Evolutionary conservation across 1,284 basidiomycete genomes (phyloP), one percentile per base, ranked within the genome.

Genomic region (Entoloma clypeatum): DNA sequence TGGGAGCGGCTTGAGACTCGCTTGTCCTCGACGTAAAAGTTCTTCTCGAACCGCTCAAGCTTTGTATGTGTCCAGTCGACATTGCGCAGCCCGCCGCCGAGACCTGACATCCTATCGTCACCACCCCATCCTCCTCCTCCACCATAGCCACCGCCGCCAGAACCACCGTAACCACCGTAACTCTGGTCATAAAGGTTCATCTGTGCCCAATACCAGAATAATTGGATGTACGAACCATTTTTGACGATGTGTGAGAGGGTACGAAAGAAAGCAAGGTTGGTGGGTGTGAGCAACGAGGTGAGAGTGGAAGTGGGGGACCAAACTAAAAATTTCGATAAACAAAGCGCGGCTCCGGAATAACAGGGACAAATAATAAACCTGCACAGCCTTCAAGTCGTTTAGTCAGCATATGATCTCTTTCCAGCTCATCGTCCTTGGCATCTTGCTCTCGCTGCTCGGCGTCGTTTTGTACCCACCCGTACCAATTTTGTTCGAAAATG

Each of bases 11-110:
- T 69, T 9, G 83, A 65, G 30, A 99, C 92, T 28, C 81, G 78
- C 57, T 87, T 85, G 67, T 99, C 92, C 65, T 99, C 93, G 45
- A 85, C 72, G 67, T 99, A 99, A 61, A 99, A 99, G 76, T 97
- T 97, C 71, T 94, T 94, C 67, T 93, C 91, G 48, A 94, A 94
- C 55, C 78, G 83, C 59, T 84, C 75, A 44, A 97, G 73, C 49
- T 83, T 80, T 44, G 77, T 72, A 32, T 68, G 67, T 36, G 67
- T 57, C 95, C 95, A 99, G 71, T 98, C 90, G 51, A 96, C 84
- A 47, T 74, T 75, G 50, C 81, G 81, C 38, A 99, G 77, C 39
- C 86, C 79, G 41, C 85, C 81, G 32, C 96, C 95, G 35, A 99
- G 80, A 62, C 74, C 77, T 53, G 74, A 69, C 89, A 94, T 93